Evolutionary conservation across 2,329 filamentous ascomycete genomes (phyloP).

Genomic region (Cordyceps militaris): DNA sequence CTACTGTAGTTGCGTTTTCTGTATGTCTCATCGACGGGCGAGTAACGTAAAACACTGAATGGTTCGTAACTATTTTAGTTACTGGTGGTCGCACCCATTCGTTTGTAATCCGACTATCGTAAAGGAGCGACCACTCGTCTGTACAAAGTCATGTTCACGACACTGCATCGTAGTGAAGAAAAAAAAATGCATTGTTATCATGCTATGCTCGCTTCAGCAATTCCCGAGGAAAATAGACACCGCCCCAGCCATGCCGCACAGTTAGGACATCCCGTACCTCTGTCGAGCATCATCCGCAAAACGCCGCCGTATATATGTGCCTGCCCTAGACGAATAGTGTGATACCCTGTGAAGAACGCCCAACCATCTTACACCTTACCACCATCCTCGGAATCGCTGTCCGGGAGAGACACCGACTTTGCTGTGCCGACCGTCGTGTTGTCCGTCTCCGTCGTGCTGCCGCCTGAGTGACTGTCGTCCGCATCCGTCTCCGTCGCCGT

Average conservation of each 20-base stretch:
- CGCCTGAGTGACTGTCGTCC: not conserved
- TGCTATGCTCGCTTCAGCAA: not conserved
- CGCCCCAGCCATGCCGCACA: not conserved
- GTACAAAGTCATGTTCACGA: too few species aligned
- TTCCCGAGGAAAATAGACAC: not conserved
- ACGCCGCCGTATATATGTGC: not conserved
- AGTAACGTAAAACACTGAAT: too few species aligned
- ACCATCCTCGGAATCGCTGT: not conserved
- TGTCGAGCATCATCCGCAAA: not conserved
- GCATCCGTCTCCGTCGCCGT: not conserved
- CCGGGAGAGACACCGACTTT: not conserved
- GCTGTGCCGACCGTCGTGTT: constrained; percentile 8
- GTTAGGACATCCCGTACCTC: not conserved
- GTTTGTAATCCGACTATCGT: too few species aligned
- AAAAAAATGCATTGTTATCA: not conserved
- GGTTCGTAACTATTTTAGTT: too few species aligned
- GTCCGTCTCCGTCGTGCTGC: constrained; percentile 6
- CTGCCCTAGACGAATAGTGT: not conserved
- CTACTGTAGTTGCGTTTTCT: too few species aligned
- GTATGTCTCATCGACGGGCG: too few species aligned
- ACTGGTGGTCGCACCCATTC: too few species aligned
- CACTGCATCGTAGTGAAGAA: too few species aligned
- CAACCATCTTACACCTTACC: not conserved
- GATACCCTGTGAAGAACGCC: not conserved
- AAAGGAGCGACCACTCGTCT: too few species aligned